Percentiles rank a stretch among this genome's conserved stretches.
These are phyloP conservation scores for Clonostachys rhizophaga DNA, from an alignment of 2,329 filamentous ascomycete genomes.

Conservation along the genomic window DNA sequence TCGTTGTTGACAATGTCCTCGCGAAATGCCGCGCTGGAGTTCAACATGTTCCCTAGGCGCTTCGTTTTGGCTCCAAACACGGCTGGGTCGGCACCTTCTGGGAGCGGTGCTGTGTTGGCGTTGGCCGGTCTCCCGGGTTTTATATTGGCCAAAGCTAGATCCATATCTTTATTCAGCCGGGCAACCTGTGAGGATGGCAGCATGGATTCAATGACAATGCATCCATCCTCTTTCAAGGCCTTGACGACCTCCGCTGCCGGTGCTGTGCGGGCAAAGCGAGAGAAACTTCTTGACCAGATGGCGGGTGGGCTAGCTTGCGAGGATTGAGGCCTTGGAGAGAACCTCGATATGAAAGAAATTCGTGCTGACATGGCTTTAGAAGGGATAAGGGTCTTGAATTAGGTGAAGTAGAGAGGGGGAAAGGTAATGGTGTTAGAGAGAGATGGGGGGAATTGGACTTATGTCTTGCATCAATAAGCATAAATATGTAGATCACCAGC, in stretches of 20 bases:
- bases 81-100: neutral
- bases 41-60: neutral
- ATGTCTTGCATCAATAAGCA: no score
- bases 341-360: no score
- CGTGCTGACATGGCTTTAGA: no score
- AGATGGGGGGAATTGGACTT: no score
- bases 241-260: neutral
- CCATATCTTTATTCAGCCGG: conserved; percentile 4
- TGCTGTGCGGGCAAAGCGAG: neutral
- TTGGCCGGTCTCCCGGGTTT: neutral
- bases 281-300: neutral
- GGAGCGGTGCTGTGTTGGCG: neutral
- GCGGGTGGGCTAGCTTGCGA: no score
- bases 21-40: neutral
- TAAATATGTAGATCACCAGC: no score
- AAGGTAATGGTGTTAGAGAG: no score
- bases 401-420: no score
- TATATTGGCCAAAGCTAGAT: conserved; percentile 1
- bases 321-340: no score
- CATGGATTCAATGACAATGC: conserved; percentile 9
- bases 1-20: neutral
- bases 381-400: no score
- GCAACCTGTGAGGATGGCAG: conserved; percentile 2
- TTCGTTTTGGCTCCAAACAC: neutral
- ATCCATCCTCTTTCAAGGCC: neutral